A percentile compares a stretch with the other conserved stretches of the same genome.
These are phyloP conservation scores for Mycena rosella DNA, from an alignment of 768 basidiomycete genomes.

Conservation along the genomic window DNA sequence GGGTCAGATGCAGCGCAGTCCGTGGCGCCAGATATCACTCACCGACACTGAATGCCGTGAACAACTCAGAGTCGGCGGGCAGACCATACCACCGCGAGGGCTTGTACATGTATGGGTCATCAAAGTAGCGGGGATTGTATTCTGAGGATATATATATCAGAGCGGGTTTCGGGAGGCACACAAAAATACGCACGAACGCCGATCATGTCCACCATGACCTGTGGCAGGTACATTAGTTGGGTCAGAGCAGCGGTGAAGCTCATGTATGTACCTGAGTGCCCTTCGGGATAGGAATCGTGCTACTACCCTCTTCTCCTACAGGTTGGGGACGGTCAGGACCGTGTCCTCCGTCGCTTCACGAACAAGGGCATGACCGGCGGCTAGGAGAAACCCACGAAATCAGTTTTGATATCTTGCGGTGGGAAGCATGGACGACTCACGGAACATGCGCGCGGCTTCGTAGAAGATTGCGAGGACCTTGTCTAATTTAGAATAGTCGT, in stretches of 20 bases:
- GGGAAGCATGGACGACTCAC: conserved; percentile 33
- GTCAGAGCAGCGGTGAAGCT: too few species aligned
- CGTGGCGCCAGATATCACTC: background rate
- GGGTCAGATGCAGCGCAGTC: background rate
- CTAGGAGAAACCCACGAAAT: conserved; percentile 3
- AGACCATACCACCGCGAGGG: conserved; percentile 66
- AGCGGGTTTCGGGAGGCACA: background rate
- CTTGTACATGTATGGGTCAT: conserved; percentile 60
- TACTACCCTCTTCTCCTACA: conserved; percentile 42
- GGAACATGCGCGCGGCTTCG: conserved; percentile 47
- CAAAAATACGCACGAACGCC: conserved; percentile 39
- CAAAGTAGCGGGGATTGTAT: conserved; percentile 64
- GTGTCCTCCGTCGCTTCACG: conserved; percentile 47
- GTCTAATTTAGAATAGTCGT: conserved; percentile 39
- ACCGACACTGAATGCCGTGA: conserved; percentile 60
- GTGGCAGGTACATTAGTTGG: too few species aligned
- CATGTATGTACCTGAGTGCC: conserved; percentile 15
- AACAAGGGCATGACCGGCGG: conserved; percentile 41
- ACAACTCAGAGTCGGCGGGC: conserved; percentile 55
- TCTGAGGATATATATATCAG: conserved; percentile 47
- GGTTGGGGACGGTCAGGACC: conserved; percentile 42
- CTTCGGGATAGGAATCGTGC: conserved; percentile 38
- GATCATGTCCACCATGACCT: conserved; percentile 46
- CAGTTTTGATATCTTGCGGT: background rate
- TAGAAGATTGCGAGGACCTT: conserved; percentile 47